These are phyloP conservation scores for Mycena vulgaris DNA, from an alignment of 768 basidiomycete genomes.

Conservation along the genomic window DNA sequence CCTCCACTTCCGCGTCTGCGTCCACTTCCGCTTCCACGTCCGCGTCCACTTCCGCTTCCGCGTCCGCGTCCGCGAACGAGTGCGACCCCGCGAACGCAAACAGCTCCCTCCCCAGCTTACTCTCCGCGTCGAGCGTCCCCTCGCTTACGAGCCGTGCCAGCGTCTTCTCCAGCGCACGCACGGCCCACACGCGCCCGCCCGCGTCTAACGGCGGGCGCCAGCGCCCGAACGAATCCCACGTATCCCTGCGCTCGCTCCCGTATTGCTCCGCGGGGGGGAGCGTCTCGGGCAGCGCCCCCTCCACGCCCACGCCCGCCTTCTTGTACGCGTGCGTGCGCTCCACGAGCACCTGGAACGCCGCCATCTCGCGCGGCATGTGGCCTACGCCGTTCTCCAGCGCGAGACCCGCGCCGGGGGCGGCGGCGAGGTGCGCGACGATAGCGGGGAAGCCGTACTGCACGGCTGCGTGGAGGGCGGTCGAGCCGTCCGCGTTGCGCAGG, in stretches of 20 bases:
- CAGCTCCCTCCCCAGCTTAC: not conserved
- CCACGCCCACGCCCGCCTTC: too few relatives aligned
- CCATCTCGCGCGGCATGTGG: slow-evolving; percentile 47
- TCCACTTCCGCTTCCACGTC: too few relatives aligned
- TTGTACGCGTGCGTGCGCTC: slow-evolving; percentile 23
- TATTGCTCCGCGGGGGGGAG: too few relatives aligned
- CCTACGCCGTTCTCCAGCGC: slow-evolving; percentile 67
- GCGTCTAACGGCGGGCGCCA: too few relatives aligned
- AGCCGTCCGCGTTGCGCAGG: not conserved
- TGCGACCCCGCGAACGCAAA: not conserved
- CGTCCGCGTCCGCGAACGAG: too few relatives aligned
- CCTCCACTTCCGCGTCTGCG: too few relatives aligned
- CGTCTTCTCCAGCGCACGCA: too few relatives aligned
- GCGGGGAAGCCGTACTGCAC: slow-evolving; percentile 42
- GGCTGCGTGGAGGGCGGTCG: slow-evolving; percentile 66
- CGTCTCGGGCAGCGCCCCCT: too few relatives aligned
- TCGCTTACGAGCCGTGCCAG: too few relatives aligned
- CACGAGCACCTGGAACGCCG: slow-evolving; percentile 45
- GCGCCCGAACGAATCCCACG: too few relatives aligned
- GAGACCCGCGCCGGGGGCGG: slow-evolving; percentile 53
- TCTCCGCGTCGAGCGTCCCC: not conserved
- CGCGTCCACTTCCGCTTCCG: too few relatives aligned
- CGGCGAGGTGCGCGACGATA: slow-evolving; percentile 57
- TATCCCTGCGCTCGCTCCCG: not conserved
- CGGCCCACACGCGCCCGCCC: too few relatives aligned